Evolutionary conservation across 371 early-diverging fungal species (phyloP).

Genomic region (Nematocida parisii): DNA sequence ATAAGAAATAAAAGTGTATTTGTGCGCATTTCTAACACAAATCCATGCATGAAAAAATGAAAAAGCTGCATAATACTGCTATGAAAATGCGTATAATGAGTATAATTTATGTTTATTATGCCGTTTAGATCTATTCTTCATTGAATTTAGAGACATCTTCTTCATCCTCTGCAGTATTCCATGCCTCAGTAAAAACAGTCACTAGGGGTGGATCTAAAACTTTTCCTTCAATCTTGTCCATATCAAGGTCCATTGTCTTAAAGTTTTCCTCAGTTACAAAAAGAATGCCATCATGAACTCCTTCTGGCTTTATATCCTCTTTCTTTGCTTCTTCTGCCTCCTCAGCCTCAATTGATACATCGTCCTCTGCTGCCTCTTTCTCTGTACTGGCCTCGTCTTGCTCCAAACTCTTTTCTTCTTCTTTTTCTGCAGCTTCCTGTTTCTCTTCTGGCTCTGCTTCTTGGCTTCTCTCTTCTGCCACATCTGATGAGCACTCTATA

Average conservation of each 20-base stretch:
- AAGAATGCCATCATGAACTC: slow-evolving; percentile 46
- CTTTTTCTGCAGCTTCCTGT: slow-evolving; percentile 21
- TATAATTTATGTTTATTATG: too few relatives aligned
- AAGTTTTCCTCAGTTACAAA: slow-evolving; percentile 50
- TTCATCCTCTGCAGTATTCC: slow-evolving; percentile 50
- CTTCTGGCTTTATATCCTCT: slow-evolving; percentile 53
- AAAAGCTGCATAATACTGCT: too few relatives aligned
- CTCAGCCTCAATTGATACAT: slow-evolving; percentile 72
- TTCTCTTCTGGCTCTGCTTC: slow-evolving; percentile 49
- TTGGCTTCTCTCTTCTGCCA: slow-evolving; percentile 3
- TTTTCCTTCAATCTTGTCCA: slow-evolving; percentile 59
- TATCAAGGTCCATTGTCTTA: slow-evolving; percentile 55
- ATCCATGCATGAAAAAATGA: neutral
- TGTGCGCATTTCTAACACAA: neutral
- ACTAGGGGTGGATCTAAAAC: slow-evolving; percentile 62
- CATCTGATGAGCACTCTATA: slow-evolving; percentile 9
- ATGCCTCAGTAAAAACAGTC: slow-evolving; percentile 62
- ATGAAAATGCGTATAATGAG: too few relatives aligned
- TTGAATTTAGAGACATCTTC: slow-evolving; percentile 16
- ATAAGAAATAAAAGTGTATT: neutral
- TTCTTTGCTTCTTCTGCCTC: slow-evolving; percentile 61
- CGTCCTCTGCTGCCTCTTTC: slow-evolving; percentile 68
- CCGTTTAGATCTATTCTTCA: neutral
- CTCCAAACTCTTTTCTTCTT: slow-evolving; percentile 35
- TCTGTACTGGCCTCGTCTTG: slow-evolving; percentile 45